Conservation (phyloP, 257 asterid genomes). For the Ophiorrhiza pumila region DNA sequence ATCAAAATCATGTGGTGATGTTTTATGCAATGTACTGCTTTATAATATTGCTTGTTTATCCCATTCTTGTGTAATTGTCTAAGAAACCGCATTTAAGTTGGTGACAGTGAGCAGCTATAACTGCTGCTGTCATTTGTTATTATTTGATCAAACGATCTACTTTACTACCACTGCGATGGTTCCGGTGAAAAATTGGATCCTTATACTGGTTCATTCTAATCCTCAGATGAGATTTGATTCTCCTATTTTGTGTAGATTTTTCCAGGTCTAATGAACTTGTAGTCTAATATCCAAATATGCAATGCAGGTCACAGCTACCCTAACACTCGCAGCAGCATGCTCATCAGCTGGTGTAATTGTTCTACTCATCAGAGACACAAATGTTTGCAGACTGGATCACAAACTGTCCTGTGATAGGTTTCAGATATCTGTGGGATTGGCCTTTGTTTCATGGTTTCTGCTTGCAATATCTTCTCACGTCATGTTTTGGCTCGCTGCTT, state of each 20-base stretch:
- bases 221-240: neutral
- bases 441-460: slow-evolving; percentile 74
- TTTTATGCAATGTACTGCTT: neutral
- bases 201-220: neutral
- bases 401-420: slow-evolving; percentile 59
- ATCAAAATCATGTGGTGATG: neutral
- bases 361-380: slow-evolving; percentile 59
- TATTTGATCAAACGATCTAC: neutral
- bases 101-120: neutral
- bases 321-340: slow-evolving; percentile 84
- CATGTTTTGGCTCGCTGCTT: slow-evolving; percentile 83
- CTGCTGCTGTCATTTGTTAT: neutral
- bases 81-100: neutral
- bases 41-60: neutral
- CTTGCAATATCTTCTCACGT: slow-evolving; percentile 73
- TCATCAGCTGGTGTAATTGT: slow-evolving; percentile 88
- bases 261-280: neutral
- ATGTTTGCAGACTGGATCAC: slow-evolving; percentile 39
- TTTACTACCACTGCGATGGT: neutral
- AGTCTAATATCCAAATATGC: neutral
- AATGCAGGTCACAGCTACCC: slow-evolving; percentile 75
- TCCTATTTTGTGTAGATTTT: neutral
- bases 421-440: slow-evolving; percentile 73
- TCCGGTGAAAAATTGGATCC: neutral
- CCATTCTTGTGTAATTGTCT: neutral